Conservation (phyloP, 1,139 yeast genomes). For the Yamadazyma sp. region DNA sequence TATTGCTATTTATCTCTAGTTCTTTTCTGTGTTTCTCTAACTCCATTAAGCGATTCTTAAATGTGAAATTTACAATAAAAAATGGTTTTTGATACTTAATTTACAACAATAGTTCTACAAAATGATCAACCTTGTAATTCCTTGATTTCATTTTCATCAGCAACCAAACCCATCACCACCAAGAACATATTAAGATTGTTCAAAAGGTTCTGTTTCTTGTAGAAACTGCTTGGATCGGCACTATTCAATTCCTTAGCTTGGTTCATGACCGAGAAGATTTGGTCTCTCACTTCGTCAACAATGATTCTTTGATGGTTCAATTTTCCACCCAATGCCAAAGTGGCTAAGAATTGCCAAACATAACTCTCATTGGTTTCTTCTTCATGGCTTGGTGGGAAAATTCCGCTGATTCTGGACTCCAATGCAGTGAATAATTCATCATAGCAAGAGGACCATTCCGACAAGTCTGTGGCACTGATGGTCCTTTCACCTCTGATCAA, state of each 20-base stretch:
- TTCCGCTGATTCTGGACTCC: slow-evolving; percentile 73
- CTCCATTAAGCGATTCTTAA: too few relatives aligned
- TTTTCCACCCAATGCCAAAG: slow-evolving; percentile 89
- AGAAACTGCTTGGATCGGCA: slow-evolving; percentile 52
- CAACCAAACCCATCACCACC: slow-evolving; percentile 95
- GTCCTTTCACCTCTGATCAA: slow-evolving; percentile 81
- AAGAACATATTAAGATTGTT: slow-evolving; percentile 87
- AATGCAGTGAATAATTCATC: slow-evolving; percentile 77
- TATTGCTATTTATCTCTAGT: too few relatives aligned
- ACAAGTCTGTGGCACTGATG: slow-evolving; percentile 57
- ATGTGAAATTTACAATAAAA: neutral
- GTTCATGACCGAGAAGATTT: slow-evolving; percentile 85
- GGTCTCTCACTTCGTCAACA: slow-evolving; percentile 92
- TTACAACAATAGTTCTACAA: neutral
- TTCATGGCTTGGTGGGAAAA: slow-evolving; percentile 72
- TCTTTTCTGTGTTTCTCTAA: too few relatives aligned
- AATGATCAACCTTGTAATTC: slow-evolving; percentile 36
- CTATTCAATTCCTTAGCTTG: slow-evolving; percentile 70
- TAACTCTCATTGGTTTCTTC: slow-evolving; percentile 58
- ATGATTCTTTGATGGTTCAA: slow-evolving; percentile 91
- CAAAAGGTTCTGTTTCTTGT: slow-evolving; percentile 63
- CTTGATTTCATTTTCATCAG: slow-evolving; percentile 65
- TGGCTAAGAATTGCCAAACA: slow-evolving; percentile 96
- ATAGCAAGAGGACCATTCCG: slow-evolving; percentile 80
- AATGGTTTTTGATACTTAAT: too few relatives aligned